phyloP scores from a whole-genome alignment of 148 eudicot genomes.

The Simmondsia chinensis region DNA sequence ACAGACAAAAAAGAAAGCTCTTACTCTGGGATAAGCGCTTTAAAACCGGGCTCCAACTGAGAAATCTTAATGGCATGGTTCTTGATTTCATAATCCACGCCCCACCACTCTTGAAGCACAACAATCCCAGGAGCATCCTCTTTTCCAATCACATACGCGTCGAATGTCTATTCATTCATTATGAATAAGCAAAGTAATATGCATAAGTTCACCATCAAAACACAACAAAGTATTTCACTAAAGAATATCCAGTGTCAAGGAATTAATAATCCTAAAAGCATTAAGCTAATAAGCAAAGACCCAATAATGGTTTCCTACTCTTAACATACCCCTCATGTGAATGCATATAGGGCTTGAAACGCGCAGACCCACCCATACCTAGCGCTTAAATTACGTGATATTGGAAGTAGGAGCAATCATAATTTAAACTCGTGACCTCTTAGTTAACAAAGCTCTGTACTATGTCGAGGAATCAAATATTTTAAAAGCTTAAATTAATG shows the following conservation, averaged over 20 bases:
- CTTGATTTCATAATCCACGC: conserved; percentile 84
- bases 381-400: too few relatives aligned
- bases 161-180: conserved; percentile 42
- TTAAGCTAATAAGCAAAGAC: too few relatives aligned
- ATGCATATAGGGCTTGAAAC: too few relatives aligned
- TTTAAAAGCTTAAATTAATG: too few relatives aligned
- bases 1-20: neutral
- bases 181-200: neutral
- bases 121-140: conserved; percentile 93
- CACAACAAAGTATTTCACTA: neutral
- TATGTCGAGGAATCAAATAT: too few relatives aligned
- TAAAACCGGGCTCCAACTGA: conserved; percentile 59
- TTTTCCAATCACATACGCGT: conserved; percentile 89
- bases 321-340: too few relatives aligned
- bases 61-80: conserved; percentile 76
- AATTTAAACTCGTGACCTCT: too few relatives aligned
- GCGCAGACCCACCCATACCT: too few relatives aligned
- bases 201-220: conserved; percentile 1
- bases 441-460: too few relatives aligned
- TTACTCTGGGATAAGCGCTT: conserved; percentile 83
- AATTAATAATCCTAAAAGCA: too few relatives aligned
- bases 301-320: too few relatives aligned
- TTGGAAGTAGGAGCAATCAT: too few relatives aligned
- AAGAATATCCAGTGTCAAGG: neutral
- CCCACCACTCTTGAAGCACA: conserved; percentile 99